Conservation (phyloP, 1,284 basidiomycete genomes). For the Coniferiporia sulphurascens region DNA sequence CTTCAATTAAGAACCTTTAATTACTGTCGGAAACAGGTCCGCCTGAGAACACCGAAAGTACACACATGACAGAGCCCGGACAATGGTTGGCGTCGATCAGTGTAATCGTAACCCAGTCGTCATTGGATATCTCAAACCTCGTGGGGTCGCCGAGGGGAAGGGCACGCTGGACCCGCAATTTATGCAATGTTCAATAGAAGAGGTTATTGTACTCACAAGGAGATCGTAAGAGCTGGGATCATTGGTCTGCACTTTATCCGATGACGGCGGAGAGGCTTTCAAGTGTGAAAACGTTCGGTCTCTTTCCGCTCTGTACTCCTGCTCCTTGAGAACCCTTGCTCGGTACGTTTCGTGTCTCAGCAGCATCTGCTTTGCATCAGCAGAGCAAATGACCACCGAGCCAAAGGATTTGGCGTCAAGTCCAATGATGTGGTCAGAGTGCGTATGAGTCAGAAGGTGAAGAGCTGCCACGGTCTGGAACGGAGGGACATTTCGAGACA, state of each 20-base stretch:
- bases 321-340: constrained; percentile 53
- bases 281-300: constrained; percentile 64
- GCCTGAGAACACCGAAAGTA: constrained; percentile 3
- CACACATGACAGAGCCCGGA: constrained; percentile 87
- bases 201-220: constrained; percentile 41
- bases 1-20: constrained; percentile 83
- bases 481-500: constrained; percentile 30
- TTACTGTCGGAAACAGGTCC: constrained; percentile 5
- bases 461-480: constrained; percentile 44
- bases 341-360: constrained; percentile 65
- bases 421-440: constrained; percentile 76
- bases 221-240: constrained; percentile 43
- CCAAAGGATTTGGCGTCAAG: constrained; percentile 67
- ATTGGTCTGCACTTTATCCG: constrained; percentile 35
- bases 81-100: constrained; percentile 92
- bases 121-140: constrained; percentile 50
- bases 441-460: constrained; percentile 78
- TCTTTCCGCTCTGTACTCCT: constrained; percentile 49
- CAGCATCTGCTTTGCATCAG: constrained; percentile 80
- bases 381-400: constrained; percentile 65
- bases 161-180: constrained; percentile 33
- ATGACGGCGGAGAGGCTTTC: constrained; percentile 42
- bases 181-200: neutral
- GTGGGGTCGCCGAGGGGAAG: constrained; percentile 63
- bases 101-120: constrained; percentile 66